Percentiles rank a stretch among this genome's conserved stretches.
These are phyloP conservation scores for Solanum arcanum DNA, from an alignment of 257 asterid genomes.

Conservation along the genomic window DNA sequence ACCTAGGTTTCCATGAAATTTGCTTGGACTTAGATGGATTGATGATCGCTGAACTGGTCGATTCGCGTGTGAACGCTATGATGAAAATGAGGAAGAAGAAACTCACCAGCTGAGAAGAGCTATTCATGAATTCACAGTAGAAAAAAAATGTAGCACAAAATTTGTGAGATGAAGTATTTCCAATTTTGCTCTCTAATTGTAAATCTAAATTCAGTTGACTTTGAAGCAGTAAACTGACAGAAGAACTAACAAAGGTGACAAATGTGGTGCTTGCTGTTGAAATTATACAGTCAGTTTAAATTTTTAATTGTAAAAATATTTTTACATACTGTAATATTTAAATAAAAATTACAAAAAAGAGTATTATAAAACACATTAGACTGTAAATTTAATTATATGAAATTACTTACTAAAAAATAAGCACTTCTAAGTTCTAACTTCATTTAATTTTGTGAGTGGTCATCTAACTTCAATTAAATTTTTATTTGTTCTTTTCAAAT, in stretches of 20 bases:
- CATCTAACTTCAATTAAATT: too few relatives aligned
- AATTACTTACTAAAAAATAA: too few relatives aligned
- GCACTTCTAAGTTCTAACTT: too few relatives aligned
- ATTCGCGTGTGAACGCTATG: constrained; percentile 36
- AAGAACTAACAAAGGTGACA: neutral
- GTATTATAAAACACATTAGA: too few relatives aligned
- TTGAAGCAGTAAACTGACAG: neutral
- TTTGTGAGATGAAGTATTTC: neutral
- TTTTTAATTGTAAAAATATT: too few relatives aligned
- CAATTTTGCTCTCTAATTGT: neutral
- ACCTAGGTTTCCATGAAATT: constrained; percentile 91
- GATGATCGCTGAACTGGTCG: constrained; percentile 42
- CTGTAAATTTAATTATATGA: too few relatives aligned
- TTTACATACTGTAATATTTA: too few relatives aligned
- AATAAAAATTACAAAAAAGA: too few relatives aligned
- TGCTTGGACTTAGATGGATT: constrained; percentile 83
- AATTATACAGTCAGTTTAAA: too few relatives aligned
- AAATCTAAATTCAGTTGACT: neutral
- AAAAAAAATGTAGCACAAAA: neutral
- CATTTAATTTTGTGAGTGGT: too few relatives aligned
- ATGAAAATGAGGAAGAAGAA: constrained; percentile 25
- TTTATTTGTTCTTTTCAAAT: too few relatives aligned
- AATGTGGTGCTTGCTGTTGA: neutral
- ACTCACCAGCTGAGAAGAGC: constrained; percentile 8
- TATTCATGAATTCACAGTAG: constrained; percentile 13